These are phyloP conservation scores for Heritiera littoralis DNA, from an alignment of 345 rosid genomes.

Conservation along the genomic window DNA sequence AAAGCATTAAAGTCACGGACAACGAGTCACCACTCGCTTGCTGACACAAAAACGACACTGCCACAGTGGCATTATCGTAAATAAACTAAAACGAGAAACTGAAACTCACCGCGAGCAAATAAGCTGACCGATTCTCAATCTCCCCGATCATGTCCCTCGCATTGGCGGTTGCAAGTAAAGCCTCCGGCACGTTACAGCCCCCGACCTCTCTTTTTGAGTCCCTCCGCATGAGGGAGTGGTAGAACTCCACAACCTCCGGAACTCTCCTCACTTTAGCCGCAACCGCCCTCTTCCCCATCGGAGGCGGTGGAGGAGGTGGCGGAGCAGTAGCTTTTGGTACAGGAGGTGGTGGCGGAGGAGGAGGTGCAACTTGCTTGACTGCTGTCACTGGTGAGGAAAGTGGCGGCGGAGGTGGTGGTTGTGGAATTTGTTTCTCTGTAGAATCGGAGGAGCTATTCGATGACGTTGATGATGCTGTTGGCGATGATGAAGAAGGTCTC, in stretches of 20 bases:
- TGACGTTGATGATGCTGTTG: constrained; percentile 18
- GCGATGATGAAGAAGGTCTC: constrained; percentile 42
- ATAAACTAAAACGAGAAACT: constrained; percentile 27
- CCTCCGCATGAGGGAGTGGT: constrained; percentile 91
- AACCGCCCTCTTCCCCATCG: constrained; percentile 41
- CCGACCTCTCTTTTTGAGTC: constrained; percentile 77
- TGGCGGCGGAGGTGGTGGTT: constrained; percentile 45
- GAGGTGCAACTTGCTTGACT: constrained; percentile 14
- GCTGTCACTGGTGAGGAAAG: background rate
- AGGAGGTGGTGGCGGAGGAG: constrained; percentile 40
- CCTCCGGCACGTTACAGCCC: constrained; percentile 45
- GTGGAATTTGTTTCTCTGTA: constrained; percentile 33
- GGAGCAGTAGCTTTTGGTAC: constrained; percentile 38
- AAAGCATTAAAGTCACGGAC: constrained; percentile 29
- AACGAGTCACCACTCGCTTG: constrained; percentile 30
- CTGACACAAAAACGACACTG: background rate
- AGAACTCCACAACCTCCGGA: constrained; percentile 97
- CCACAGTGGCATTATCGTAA: constrained; percentile 45
- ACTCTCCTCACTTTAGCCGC: constrained; percentile 78
- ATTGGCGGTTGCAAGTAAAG: constrained; percentile 47
- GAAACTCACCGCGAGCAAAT: constrained; percentile 80
- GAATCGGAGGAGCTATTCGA: constrained; percentile 21
- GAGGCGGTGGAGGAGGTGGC: constrained; percentile 81
- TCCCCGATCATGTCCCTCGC: constrained; percentile 98
- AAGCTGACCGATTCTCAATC: constrained; percentile 93